These are phyloP conservation scores for Penicillium lividum DNA, from an alignment of 495 filamentous ascomycete genomes.

Conservation along the genomic window DNA sequence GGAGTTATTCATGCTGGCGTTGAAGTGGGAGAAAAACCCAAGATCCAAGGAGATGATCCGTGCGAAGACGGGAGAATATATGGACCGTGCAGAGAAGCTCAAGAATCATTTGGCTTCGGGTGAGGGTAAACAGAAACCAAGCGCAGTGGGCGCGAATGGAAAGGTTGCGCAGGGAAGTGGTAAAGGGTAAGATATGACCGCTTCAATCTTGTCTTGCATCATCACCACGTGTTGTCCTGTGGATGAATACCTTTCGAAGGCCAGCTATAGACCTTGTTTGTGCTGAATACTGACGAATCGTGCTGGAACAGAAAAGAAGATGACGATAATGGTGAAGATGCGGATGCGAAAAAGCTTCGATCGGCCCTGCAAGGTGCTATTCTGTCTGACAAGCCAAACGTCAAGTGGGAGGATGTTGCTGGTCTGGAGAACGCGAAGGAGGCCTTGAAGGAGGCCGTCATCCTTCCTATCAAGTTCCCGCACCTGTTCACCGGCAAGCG, in stretches of 20 bases:
- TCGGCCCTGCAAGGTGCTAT: conserved; percentile 91
- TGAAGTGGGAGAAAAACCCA: conserved; percentile 98
- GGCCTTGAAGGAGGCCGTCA: conserved; percentile 94
- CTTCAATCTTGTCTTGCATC: background rate
- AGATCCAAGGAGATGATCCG: conserved; percentile 97
- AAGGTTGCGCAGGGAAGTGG: conserved; percentile 69
- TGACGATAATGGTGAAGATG: conserved; percentile 71
- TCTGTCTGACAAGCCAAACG: conserved; percentile 88
- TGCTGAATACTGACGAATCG: conserved; percentile 12
- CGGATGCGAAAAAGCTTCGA: conserved; percentile 91
- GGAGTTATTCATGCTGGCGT: conserved; percentile 92
- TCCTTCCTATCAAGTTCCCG: conserved; percentile 96
- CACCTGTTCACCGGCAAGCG: conserved; percentile 96
- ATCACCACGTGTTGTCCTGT: background rate
- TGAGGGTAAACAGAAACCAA: conserved; percentile 75
- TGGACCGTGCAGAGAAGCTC: conserved; percentile 97
- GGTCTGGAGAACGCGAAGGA: conserved; percentile 94
- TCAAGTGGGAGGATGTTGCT: conserved; percentile 98
- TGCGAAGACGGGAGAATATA: conserved; percentile 89
- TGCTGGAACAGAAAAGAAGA: conserved; percentile 49
- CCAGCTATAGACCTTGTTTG: background rate
- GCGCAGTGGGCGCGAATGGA: conserved; percentile 82
- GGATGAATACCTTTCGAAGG: background rate
- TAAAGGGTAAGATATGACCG: conserved; percentile 55
- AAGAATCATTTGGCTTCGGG: conserved; percentile 81